phyloP scores from a whole-genome alignment of 768 basidiomycete species.

The Lactarius hengduanensis region DNA sequence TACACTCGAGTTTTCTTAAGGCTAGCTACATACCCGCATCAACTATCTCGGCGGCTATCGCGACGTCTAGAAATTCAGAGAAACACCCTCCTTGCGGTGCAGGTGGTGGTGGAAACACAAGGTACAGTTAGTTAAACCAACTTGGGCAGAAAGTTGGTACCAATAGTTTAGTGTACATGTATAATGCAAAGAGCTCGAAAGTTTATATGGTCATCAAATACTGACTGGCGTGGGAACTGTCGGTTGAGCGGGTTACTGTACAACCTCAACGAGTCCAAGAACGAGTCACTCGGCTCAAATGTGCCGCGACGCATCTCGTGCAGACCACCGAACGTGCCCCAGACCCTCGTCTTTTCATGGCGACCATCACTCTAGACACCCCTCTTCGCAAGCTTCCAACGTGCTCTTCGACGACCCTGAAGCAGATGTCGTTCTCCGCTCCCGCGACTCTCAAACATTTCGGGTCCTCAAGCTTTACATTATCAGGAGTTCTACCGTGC shows the following conservation, averaged over 20 bases:
- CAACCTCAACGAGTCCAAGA: no score
- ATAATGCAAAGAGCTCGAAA: no score
- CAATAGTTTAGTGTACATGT: no score
- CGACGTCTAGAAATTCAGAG: background rate
- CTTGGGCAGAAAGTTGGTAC: background rate
- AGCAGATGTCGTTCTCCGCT: slow-evolving; percentile 14
- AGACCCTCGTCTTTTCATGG: background rate
- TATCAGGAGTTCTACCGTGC: background rate
- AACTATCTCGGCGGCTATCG: no score
- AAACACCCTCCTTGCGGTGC: background rate
- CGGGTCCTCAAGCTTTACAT: slow-evolving; percentile 6
- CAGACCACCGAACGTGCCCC: background rate
- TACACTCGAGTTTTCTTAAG: background rate
- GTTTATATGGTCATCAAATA: no score
- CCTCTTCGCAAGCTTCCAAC: no score
- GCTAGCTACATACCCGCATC: no score
- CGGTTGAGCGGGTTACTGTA: no score
- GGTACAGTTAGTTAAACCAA: background rate
- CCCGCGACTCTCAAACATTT: background rate
- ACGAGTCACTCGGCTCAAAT: no score
- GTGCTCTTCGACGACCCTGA: slow-evolving; percentile 12
- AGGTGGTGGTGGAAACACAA: background rate
- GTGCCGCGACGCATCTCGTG: no score
- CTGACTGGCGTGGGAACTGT: no score
- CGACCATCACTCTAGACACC: background rate